These are phyloP conservation scores for Amanita thiersii DNA, from an alignment of 768 basidiomycete species.

Conservation along the genomic window DNA sequence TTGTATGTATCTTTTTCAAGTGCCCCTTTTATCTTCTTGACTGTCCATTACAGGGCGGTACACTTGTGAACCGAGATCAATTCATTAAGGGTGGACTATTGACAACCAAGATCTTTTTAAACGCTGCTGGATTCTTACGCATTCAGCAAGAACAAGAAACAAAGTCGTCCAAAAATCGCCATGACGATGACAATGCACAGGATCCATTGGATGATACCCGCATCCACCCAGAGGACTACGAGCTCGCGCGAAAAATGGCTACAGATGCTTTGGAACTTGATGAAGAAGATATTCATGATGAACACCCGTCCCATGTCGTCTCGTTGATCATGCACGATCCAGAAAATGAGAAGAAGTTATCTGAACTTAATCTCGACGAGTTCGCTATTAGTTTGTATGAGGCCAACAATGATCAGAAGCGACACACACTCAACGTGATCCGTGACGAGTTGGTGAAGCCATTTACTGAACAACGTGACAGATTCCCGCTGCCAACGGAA, in stretches of 20 bases:
- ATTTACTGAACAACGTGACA: constrained; percentile 64
- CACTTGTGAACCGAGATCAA: constrained; percentile 78
- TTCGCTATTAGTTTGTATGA: constrained; percentile 90
- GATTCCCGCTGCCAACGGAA: constrained; percentile 54
- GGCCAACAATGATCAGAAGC: constrained; percentile 78
- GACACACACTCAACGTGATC: constrained; percentile 84
- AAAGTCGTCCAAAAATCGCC: constrained; percentile 56
- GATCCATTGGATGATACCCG: constrained; percentile 95
- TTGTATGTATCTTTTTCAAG: constrained; percentile 38
- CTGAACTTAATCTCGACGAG: constrained; percentile 90
- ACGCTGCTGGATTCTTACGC: constrained; percentile 86
- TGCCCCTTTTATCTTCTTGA: constrained; percentile 8
- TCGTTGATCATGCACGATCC: constrained; percentile 76
- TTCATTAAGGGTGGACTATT: constrained; percentile 77
- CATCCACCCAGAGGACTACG: constrained; percentile 96
- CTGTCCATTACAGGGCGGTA: constrained; percentile 59
- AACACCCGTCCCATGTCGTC: constrained; percentile 88
- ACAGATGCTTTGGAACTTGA: constrained; percentile 96
- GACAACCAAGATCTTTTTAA: constrained; percentile 85
- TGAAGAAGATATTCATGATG: constrained; percentile 90
- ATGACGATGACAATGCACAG: constrained; percentile 59
- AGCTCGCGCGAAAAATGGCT: constrained; percentile 97
- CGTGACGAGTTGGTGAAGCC: constrained; percentile 77
- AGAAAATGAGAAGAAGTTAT: constrained; percentile 72
- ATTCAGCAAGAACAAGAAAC: constrained; percentile 60